These are phyloP conservation scores for Lipomyces orientalis DNA, from an alignment of 805 yeast species.

Conservation along the genomic window DNA sequence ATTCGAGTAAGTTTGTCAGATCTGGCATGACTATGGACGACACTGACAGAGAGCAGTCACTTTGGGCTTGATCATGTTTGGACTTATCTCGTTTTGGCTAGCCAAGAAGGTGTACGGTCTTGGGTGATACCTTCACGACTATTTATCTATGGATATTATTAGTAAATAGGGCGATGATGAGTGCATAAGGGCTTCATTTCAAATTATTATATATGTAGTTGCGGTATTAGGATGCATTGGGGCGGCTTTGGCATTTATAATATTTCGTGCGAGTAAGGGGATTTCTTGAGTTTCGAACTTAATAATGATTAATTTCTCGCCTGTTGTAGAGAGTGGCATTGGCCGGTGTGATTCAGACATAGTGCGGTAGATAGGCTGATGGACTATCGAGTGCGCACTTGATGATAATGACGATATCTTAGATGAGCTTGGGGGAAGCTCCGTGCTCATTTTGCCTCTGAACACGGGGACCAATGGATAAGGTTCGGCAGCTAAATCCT, in stretches of 20 bases:
- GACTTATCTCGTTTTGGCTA: constrained; percentile 19
- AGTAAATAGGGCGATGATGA: background rate
- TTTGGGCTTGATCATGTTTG: constrained; percentile 30
- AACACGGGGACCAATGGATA: background rate
- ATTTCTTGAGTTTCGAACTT: background rate
- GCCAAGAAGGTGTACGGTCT: constrained; percentile 32
- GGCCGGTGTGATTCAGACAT: background rate
- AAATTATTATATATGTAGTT: background rate
- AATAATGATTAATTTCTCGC: background rate
- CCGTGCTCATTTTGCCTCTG: background rate
- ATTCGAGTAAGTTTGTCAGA: constrained; percentile 20
- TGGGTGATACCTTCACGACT: constrained; percentile 3
- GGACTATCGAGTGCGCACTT: no score
- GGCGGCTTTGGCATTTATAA: background rate
- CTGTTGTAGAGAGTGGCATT: background rate
- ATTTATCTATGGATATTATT: background rate
- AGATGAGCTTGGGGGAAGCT: no score
- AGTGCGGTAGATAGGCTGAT: background rate
- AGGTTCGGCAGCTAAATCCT: background rate
- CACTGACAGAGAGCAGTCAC: constrained; percentile 13
- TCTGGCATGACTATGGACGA: no score
- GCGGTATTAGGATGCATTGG: background rate
- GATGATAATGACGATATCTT: no score
- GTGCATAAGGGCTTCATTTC: background rate
- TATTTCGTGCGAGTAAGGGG: background rate